phyloP scores from a whole-genome alignment of 1,284 basidiomycete genomes.

The Naganishia albida region DNA sequence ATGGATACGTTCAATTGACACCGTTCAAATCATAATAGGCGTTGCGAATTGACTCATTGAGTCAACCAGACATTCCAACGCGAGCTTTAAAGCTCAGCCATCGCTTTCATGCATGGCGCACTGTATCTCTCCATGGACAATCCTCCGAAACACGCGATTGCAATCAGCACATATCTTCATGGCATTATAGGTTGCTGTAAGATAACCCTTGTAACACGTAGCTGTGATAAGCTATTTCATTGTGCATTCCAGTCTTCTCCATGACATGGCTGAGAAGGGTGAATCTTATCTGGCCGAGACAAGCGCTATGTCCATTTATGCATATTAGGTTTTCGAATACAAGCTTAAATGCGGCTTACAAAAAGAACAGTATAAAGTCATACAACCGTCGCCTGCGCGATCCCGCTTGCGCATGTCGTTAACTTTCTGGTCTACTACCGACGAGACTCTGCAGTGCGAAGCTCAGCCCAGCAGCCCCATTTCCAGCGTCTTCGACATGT shows the following conservation, averaged over 20 bases:
- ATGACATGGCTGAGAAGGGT: too few relatives aligned
- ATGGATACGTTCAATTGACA: neutral
- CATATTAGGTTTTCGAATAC: too few relatives aligned
- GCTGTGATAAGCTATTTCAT: too few relatives aligned
- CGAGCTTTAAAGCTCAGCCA: too few relatives aligned
- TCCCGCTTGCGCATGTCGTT: neutral
- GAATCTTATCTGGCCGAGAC: too few relatives aligned
- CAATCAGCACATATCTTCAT: neutral
- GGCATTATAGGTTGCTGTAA: conserved; percentile 2
- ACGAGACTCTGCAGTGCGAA: conserved; percentile 5
- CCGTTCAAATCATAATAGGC: conserved; percentile 1
- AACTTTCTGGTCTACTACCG: neutral
- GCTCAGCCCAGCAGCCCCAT: neutral
- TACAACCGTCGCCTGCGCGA: neutral
- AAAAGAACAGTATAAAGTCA: neutral
- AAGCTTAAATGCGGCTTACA: neutral
- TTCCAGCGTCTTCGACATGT: neutral
- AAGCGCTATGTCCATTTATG: too few relatives aligned
- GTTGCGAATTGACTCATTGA: conserved; percentile 26
- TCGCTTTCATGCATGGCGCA: neutral
- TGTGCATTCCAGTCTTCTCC: too few relatives aligned
- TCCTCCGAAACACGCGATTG: neutral
- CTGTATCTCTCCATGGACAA: conserved; percentile 24
- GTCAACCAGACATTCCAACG: neutral
- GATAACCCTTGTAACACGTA: too few relatives aligned